These are phyloP conservation scores for Bolboschoenoplectus hybrid DNA, from an alignment of 202 grass and related monocot species.

Conservation along the genomic window DNA sequence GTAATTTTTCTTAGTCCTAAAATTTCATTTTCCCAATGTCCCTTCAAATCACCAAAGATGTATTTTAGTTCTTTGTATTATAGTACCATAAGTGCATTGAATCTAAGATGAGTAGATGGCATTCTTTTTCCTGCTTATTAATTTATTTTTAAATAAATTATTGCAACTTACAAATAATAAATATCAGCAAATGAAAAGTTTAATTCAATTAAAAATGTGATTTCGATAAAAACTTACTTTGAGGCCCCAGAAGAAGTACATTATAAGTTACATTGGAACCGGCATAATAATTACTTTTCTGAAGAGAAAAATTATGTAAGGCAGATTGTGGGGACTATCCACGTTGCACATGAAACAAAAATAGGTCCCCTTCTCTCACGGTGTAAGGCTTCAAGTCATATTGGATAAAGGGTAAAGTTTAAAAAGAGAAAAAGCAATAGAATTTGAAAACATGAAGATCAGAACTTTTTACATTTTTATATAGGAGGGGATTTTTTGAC, in stretches of 20 bases:
- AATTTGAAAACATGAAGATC: neutral
- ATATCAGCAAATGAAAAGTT: neutral
- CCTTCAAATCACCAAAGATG: conserved; percentile 10
- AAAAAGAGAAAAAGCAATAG: neutral
- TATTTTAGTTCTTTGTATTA: neutral
- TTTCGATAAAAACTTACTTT: neutral
- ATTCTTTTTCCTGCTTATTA: neutral
- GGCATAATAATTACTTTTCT: conserved; percentile 27
- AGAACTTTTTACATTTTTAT: neutral
- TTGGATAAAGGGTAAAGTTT: neutral
- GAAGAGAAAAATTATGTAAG: conserved; percentile 14
- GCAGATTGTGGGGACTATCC: conserved; percentile 9
- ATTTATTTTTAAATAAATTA: neutral
- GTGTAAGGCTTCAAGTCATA: neutral
- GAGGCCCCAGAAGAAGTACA: conserved; percentile 30
- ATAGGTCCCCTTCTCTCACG: conserved; percentile 9
- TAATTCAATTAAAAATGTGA: neutral
- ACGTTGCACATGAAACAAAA: conserved; percentile 37
- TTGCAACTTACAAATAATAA: neutral
- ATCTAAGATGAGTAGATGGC: neutral
- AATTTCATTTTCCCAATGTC: conserved; percentile 18
- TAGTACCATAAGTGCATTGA: neutral
- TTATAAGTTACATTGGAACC: conserved; percentile 13
- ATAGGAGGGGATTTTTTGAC: too few relatives aligned
- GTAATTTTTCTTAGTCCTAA: conserved; percentile 23